phyloP scores from a whole-genome alignment of 495 filamentous ascomycete genomes.

The Amorphotheca resinae region DNA sequence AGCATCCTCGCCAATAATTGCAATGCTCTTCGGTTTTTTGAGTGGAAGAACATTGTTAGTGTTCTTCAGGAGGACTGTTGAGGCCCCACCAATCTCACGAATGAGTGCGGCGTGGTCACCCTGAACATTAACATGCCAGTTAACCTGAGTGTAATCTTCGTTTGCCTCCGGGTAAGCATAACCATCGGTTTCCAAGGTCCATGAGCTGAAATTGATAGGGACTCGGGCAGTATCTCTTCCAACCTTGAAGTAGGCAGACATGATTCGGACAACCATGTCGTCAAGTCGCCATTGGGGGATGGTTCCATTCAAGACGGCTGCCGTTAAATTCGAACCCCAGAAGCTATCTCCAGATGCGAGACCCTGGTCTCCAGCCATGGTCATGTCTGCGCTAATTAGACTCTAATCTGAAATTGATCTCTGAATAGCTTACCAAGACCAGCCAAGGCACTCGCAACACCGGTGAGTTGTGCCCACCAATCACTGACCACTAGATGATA shows the following conservation, averaged over 20 bases:
- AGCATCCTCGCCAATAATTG: slow-evolving; percentile 79
- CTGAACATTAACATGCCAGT: slow-evolving; percentile 76
- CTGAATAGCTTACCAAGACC: slow-evolving; percentile 41
- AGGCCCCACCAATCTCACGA: slow-evolving; percentile 59
- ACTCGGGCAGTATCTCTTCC: slow-evolving; percentile 36
- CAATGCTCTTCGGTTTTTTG: slow-evolving; percentile 59
- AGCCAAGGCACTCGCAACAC: slow-evolving; percentile 64
- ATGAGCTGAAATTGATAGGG: slow-evolving; percentile 78
- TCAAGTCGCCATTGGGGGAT: slow-evolving; percentile 84
- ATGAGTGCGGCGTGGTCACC: slow-evolving; percentile 59
- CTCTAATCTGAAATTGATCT: neutral
- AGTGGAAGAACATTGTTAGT: slow-evolving; percentile 58
- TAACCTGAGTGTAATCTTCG: slow-evolving; percentile 56
- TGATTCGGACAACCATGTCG: slow-evolving; percentile 87
- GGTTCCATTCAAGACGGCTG: slow-evolving; percentile 80
- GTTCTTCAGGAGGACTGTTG: slow-evolving; percentile 87
- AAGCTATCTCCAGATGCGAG: slow-evolving; percentile 61
- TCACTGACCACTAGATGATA: slow-evolving; percentile 55
- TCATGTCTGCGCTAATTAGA: slow-evolving; percentile 44
- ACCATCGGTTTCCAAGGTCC: slow-evolving; percentile 67
- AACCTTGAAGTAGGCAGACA: slow-evolving; percentile 79
- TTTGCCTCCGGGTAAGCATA: slow-evolving; percentile 48
- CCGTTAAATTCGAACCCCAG: slow-evolving; percentile 80
- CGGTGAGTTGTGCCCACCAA: slow-evolving; percentile 79
- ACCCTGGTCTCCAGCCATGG: slow-evolving; percentile 78